Percentiles rank a stretch among this genome's conserved stretches.
These are phyloP conservation scores for Melanomma pulvis-pyrius DNA, from an alignment of 495 filamentous ascomycete species.

Conservation along the genomic window DNA sequence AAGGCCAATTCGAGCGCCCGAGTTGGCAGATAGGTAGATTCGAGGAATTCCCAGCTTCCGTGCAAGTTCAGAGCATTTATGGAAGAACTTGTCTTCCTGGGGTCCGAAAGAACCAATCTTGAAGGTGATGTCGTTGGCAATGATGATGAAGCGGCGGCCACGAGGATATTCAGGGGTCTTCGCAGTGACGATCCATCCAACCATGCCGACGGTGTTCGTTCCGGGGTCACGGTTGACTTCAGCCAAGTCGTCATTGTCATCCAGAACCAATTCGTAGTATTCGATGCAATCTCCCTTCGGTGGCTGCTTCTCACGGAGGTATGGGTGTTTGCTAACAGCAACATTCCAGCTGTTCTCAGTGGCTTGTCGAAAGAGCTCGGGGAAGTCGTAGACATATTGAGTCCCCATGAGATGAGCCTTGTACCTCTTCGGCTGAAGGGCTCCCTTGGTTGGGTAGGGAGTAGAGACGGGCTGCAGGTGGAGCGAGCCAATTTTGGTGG, in stretches of 20 bases:
- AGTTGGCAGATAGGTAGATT: constrained; percentile 98
- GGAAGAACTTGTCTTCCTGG: constrained; percentile 95
- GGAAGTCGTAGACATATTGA: constrained; percentile 99
- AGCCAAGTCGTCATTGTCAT: constrained; percentile 87
- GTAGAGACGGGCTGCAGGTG: constrained; percentile 87
- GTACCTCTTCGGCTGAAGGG: constrained; percentile 98
- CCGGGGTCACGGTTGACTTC: constrained; percentile 94
- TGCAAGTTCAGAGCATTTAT: constrained; percentile 96
- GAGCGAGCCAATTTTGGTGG: constrained; percentile 92
- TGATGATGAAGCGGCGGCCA: constrained; percentile 88
- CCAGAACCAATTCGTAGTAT: constrained; percentile 88
- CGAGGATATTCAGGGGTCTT: constrained; percentile 96
- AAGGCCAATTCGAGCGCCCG: constrained; percentile 96
- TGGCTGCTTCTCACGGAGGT: constrained; percentile 79
- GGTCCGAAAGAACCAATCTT: constrained; percentile 98
- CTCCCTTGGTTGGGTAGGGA: constrained; percentile 97
- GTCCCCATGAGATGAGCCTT: constrained; percentile 99
- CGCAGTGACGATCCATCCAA: constrained; percentile 96
- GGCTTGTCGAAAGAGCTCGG: constrained; percentile 96
- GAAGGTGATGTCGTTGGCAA: constrained; percentile 99
- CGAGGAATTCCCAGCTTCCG: constrained; percentile 91
- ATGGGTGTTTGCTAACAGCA: constrained; percentile 68
- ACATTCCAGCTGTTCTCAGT: constrained; percentile 93
- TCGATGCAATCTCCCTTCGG: constrained; percentile 89
- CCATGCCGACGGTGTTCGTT: constrained; percentile 95